Conservation (phyloP, 495 filamentous ascomycete genomes). For the Aspergillus sclerotioniger region DNA sequence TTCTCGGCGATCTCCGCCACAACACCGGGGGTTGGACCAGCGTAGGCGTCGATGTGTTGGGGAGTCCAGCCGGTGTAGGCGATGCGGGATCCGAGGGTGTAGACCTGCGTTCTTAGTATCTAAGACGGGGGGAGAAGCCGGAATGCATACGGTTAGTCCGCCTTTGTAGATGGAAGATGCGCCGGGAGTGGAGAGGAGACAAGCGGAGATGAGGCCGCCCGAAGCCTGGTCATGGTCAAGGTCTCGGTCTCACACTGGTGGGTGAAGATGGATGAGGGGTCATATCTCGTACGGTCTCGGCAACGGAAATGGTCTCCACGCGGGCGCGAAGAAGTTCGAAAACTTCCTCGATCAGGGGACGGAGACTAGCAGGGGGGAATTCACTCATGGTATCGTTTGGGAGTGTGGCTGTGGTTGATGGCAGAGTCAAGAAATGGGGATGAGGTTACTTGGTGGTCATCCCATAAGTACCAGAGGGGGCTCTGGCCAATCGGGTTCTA, state of each 20-base stretch:
- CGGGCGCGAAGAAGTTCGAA: slow-evolving; percentile 48
- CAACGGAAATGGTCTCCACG: slow-evolving; percentile 55
- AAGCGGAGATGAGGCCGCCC: slow-evolving; percentile 59
- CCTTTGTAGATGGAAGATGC: slow-evolving; percentile 57
- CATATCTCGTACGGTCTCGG: slow-evolving; percentile 52
- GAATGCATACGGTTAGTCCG: slow-evolving; percentile 49
- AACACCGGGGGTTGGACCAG: slow-evolving; percentile 56
- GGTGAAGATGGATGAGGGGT: neutral
- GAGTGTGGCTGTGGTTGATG: neutral
- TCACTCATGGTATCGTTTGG: slow-evolving; percentile 16
- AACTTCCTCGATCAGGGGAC: slow-evolving; percentile 48
- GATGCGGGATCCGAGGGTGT: slow-evolving; percentile 59
- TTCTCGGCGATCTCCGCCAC: slow-evolving; percentile 55
- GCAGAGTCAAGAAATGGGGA: neutral
- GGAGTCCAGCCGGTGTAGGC: slow-evolving; percentile 61
- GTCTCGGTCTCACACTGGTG: neutral
- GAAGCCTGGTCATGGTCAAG: slow-evolving; percentile 43
- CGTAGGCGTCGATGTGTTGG: slow-evolving; percentile 47
- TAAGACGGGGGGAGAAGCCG: neutral
- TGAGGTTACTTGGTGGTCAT: slow-evolving; percentile 1
- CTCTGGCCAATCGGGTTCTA: no score
- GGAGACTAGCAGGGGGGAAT: slow-evolving; percentile 52
- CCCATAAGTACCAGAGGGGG: neutral
- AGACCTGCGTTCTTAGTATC: slow-evolving; percentile 35
- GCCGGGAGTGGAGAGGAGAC: slow-evolving; percentile 53